Conservation (phyloP, 495 filamentous ascomycete genomes). For the Penicillium samsonianum region DNA sequence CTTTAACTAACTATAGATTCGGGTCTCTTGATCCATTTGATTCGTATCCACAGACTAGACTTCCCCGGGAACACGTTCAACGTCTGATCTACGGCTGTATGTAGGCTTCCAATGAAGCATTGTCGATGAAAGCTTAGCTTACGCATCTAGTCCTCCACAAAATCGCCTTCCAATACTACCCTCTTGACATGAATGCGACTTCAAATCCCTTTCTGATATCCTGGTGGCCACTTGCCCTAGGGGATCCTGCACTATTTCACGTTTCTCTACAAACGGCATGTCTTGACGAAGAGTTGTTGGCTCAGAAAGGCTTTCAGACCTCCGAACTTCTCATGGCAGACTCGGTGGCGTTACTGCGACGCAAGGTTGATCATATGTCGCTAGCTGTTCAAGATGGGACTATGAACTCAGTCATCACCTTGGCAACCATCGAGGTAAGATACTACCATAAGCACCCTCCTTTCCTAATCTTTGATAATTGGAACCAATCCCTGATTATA, state of each 20-base stretch:
- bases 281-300: conserved; percentile 51
- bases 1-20: conserved; percentile 23
- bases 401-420: conserved; percentile 54
- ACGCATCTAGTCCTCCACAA: conserved; percentile 46
- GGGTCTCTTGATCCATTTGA: conserved; percentile 51
- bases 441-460: not conserved
- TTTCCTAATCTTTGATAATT: not conserved
- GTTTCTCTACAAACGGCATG: conserved; percentile 56
- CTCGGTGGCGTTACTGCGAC: conserved; percentile 47
- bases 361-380: conserved; percentile 42
- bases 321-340: conserved; percentile 56
- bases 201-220: conserved; percentile 56
- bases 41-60: conserved; percentile 51
- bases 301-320: conserved; percentile 46
- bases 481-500: not conserved
- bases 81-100: conserved; percentile 52
- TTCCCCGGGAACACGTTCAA: conserved; percentile 47
- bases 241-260: conserved; percentile 53
- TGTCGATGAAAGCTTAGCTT: conserved; percentile 12
- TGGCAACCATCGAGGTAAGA: conserved; percentile 54
- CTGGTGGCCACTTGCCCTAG: conserved; percentile 56
- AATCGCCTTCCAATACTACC: conserved; percentile 58
- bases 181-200: conserved; percentile 46
- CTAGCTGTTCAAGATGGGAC: conserved; percentile 55
- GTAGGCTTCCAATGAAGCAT: conserved; percentile 15